Base-by-base conservation (phyloP, 352 stramenopile species). In the Pythium sukuiense region DNA sequence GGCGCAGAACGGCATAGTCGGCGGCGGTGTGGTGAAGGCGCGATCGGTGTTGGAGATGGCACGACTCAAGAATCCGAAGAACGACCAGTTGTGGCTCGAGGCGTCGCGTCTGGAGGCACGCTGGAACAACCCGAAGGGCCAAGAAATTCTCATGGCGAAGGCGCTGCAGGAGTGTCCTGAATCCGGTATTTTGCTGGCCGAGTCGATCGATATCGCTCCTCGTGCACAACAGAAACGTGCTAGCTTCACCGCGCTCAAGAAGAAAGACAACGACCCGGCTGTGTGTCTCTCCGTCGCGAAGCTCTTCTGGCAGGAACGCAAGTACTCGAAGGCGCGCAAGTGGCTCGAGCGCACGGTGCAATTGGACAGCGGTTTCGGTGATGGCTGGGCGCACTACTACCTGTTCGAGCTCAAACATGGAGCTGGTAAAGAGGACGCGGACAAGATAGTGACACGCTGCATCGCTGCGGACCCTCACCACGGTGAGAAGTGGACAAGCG, bases 381-480 rank as follows among this genome's bases (percentile, higher is more conserved):
- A 99, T 77, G 93, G 92, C 13, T 99, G 97, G 97, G 96, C 93
- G 5, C 88, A 96, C 52, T 99, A 98, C 74, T 99, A 99, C 76
- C 82, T 95, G 13, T 99, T 99, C 76, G 97, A 99, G 76, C 70
- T 96, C 20, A 86, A 98, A 63, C 82, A 96, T 61, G 96, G 95
- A 11, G 88, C 71, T 0, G 46, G 45, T 8, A 80, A 89, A 48
- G 76, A 81, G 26, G 81, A 95, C n/a, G 80, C 94, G 26, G 79
- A 96, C 7, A 87, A 96, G 45, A 84, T 99, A 9, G 39, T 92
- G 9, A 75, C 93, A 56, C 81, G 90, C 35, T 98, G 95, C 71
- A 76, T 98, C 9, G 73, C 61, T 6, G 93, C 93, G 0, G 96
- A 99, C 59, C 97, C 97, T 1, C 95, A 94, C 55, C 95, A 99